Evolutionary conservation across 176 grass and related monocot genomes (phyloP).

Genomic region (sorghum (Sorghum bicolor)): Sorghum_bicolor_NCBIv3 NC_012876.2:3325501-3326000

Average conservation of each 20-base stretch:
- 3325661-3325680: neutral
- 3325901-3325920: slow-evolving; percentile 76
- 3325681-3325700: neutral
- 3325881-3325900: slow-evolving; percentile 69
- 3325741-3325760: neutral
- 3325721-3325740: neutral
- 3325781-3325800: neutral
- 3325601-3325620: neutral
- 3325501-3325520: neutral
- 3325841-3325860: neutral
- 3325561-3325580: neutral
- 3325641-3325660: neutral
- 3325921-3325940: slow-evolving; percentile 86
- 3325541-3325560: neutral
- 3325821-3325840: neutral
- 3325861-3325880: slow-evolving; percentile 76
- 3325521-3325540: neutral
- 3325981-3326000: slow-evolving; percentile 97
- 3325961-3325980: slow-evolving; percentile 79
- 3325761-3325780: neutral
- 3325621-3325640: neutral
- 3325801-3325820: neutral
- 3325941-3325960: slow-evolving; percentile 84
- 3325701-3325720: neutral
- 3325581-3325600: neutral